Base-by-base conservation (phyloP, 2,329 filamentous ascomycete species). In the Sporothrix protearum region DNA sequence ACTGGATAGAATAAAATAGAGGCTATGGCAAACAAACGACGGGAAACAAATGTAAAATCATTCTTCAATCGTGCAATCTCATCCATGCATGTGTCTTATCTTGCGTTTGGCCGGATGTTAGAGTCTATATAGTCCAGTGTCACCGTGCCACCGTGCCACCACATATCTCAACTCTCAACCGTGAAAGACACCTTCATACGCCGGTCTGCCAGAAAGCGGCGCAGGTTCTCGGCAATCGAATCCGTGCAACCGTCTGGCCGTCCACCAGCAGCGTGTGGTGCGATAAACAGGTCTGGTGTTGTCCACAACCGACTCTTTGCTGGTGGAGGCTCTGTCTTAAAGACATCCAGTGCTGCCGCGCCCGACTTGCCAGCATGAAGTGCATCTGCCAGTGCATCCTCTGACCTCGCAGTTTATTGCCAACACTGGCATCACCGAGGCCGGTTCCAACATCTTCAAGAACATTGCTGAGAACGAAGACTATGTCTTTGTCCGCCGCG, bases 391-490 rank as follows among this genome's bases (percentile, higher is more conserved):
- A 61, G 33, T 14, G 57, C 57, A 3, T 39, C 33, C 19, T 61
- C 57, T 85, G 1, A 82, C 84, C 0, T 82, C 82, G 2, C 85
- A 87, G 75, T 85, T 85, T 68, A 82, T 86, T 42, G 85, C 87
- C 71, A 88, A 87, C 74, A 85, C 87, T 51, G 84, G 53, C n/a
- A 69, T 86, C 74, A 86, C 85, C 68, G 83, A 86, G 76, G 85
- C 84, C 6, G 85, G 85, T 0, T 86, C 86, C 0, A 86, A 81
- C 63, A 86, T 86, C 0, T 87, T 88, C 74, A 84, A 84, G 16
- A 86, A 82, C 63, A 88, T 88, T 69, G 76, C 81, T 16, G 83
- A 88, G 74, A 88, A 87, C 73, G 88, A 88, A 76, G 88, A 88
- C 76, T 88, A 87, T 72, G 86, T 88, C 22, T 88, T 88, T 72